Conservation (phyloP, 2,329 filamentous ascomycete genomes). For the Fusarium hainanense region DNA sequence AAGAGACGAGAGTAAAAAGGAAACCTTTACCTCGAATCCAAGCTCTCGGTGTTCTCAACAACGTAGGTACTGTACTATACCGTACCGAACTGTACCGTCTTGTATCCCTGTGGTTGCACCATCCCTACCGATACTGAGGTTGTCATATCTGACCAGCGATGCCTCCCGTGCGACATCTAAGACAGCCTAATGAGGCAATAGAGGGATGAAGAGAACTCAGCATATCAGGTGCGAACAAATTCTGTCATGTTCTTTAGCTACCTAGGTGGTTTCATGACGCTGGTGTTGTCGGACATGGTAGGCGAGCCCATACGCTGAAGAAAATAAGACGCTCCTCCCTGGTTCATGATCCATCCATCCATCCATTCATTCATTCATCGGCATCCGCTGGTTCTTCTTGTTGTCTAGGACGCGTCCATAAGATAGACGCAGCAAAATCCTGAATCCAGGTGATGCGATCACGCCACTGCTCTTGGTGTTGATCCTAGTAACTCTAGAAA, state of each 20-base stretch:
- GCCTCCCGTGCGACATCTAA: slow-evolving; percentile 38
- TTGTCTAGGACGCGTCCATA: too few species aligned
- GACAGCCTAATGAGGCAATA: slow-evolving; percentile 6
- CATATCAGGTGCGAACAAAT: slow-evolving; percentile 1
- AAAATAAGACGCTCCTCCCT: too few species aligned
- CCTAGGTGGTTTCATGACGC: slow-evolving; percentile 39
- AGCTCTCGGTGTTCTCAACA: slow-evolving; percentile 5
- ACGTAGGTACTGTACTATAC: neutral
- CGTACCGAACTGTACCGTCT: neutral
- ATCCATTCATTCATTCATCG: too few species aligned
- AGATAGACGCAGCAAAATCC: too few species aligned
- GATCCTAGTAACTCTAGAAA: too few species aligned
- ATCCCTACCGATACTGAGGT: slow-evolving; percentile 28
- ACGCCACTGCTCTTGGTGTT: too few species aligned
- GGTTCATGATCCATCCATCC: too few species aligned
- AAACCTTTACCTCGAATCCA: slow-evolving; percentile 19
- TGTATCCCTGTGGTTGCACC: slow-evolving; percentile 12
- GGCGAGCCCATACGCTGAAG: too few species aligned
- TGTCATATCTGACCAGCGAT: slow-evolving; percentile 33
- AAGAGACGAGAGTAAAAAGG: neutral
- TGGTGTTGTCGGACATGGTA: slow-evolving; percentile 36
- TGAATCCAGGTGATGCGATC: too few species aligned
- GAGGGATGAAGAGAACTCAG: neutral
- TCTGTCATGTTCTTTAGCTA: slow-evolving; percentile 3
- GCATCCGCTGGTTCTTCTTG: too few species aligned